A percentile compares a stretch with the other conserved stretches of the same genome.
Conservation (phyloP, 257 asterid species). For the Craterostigma plantagineum region DNA sequence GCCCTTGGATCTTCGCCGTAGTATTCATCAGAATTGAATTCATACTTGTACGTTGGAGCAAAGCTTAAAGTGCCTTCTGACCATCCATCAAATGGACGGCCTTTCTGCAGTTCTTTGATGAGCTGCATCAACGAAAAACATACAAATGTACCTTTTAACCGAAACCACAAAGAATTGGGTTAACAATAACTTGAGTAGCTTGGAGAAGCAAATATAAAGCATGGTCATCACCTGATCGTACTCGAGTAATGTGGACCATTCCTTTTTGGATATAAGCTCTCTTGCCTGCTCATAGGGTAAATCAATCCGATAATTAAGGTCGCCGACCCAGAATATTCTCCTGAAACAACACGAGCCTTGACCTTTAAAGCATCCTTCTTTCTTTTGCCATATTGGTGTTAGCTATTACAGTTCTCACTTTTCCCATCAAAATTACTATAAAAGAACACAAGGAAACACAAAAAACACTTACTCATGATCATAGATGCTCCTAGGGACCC, state of each 20-base stretch:
- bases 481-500: constrained; percentile 54
- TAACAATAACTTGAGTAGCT: not conserved
- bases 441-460: constrained; percentile 1
- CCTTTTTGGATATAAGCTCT: constrained; percentile 44
- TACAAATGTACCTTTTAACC: not conserved
- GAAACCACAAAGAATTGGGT: not conserved
- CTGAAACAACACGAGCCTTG: constrained; percentile 13
- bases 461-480: constrained; percentile 82
- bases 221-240: constrained; percentile 54
- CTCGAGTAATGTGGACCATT: constrained; percentile 58
- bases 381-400: not conserved
- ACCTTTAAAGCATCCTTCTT: not conserved
- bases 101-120: constrained; percentile 54
- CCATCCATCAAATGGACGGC: constrained; percentile 92
- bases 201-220: not conserved
- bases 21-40: constrained; percentile 49
- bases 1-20: constrained; percentile 50
- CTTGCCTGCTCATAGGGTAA: constrained; percentile 49
- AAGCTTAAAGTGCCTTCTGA: constrained; percentile 68
- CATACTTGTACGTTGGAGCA: constrained; percentile 90
- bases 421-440: too few species aligned
- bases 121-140: constrained; percentile 28
- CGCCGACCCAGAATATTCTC: constrained; percentile 89
- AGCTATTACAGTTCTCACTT: not conserved
- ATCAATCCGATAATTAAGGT: constrained; percentile 76